Evolutionary conservation across 2,329 filamentous ascomycete species (phyloP).

Genomic region (Intubia oerlemansii): DNA sequence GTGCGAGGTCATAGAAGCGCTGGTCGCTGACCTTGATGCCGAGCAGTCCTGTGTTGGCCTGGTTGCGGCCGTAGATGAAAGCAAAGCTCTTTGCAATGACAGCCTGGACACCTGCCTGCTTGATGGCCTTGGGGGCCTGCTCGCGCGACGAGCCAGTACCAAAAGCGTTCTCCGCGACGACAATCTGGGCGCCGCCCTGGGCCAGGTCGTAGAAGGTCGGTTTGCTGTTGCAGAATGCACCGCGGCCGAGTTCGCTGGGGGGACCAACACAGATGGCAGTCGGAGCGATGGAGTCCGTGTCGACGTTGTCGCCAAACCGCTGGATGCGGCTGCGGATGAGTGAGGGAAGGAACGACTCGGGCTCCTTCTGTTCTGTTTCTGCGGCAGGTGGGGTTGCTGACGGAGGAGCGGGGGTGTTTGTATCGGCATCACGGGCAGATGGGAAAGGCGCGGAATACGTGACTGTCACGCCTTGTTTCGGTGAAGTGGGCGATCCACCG

Average conservation of each 20-base stretch:
- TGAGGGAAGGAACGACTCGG: too few relatives aligned
- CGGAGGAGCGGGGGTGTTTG: too few relatives aligned
- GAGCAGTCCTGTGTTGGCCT: slow-evolving; percentile 21
- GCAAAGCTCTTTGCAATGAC: slow-evolving; percentile 22
- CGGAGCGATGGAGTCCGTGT: slow-evolving; percentile 17
- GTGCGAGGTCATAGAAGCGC: slow-evolving; percentile 16
- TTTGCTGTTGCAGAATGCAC: slow-evolving; percentile 18
- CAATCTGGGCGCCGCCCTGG: slow-evolving; percentile 16
- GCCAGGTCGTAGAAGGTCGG: slow-evolving; percentile 18
- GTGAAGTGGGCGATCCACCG: too few relatives aligned
- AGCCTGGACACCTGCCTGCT: slow-evolving; percentile 16
- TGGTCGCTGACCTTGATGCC: slow-evolving; percentile 19
- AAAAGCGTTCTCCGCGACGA: slow-evolving; percentile 23
- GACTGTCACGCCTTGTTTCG: too few relatives aligned
- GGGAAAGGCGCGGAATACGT: too few relatives aligned
- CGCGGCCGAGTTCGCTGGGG: slow-evolving; percentile 14
- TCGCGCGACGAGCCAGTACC: slow-evolving; percentile 23
- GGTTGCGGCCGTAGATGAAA: slow-evolving; percentile 24
- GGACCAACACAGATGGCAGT: neutral
- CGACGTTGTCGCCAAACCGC: slow-evolving; percentile 23
- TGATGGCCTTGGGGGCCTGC: too few relatives aligned
- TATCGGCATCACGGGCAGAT: too few relatives aligned
- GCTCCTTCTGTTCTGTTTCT: too few relatives aligned
- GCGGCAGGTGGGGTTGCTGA: too few relatives aligned
- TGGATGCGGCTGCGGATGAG: too few relatives aligned